These are phyloP conservation scores for Fusarium sp. DNA, from an alignment of 2,329 filamentous ascomycete species.

Conservation along the genomic window DNA sequence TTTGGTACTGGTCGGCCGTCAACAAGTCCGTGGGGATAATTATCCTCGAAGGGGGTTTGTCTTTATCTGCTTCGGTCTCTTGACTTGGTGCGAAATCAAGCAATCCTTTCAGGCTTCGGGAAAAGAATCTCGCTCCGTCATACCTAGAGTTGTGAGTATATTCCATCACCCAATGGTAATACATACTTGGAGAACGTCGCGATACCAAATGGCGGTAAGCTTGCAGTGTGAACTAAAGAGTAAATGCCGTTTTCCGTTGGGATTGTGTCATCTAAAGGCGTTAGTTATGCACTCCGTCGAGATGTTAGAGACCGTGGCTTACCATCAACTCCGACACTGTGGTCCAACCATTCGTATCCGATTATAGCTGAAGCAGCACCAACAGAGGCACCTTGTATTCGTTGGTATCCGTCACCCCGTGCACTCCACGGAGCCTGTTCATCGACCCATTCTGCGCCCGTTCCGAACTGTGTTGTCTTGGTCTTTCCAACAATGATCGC, in stretches of 20 bases:
- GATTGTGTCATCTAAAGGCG: constrained; percentile 32
- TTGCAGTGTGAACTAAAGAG: constrained; percentile 43
- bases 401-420: constrained; percentile 60
- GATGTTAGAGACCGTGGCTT: constrained; percentile 21
- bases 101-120: constrained; percentile 44
- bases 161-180: background rate
- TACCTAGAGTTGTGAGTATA: constrained; percentile 23
- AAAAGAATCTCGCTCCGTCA: constrained; percentile 39
- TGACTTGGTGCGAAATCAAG: constrained; percentile 27
- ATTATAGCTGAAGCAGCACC: constrained; percentile 54
- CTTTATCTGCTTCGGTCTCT: background rate
- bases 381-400: constrained; percentile 49
- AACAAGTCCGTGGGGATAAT: constrained; percentile 45
- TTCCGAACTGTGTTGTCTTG: constrained; percentile 61
- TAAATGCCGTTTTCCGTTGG: constrained; percentile 47
- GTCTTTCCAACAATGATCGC: constrained; percentile 66
- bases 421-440: constrained; percentile 57
- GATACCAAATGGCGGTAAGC: constrained; percentile 24
- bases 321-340: constrained; percentile 53
- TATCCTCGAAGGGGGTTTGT: constrained; percentile 29
- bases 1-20: constrained; percentile 7
- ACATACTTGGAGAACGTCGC: constrained; percentile 28
- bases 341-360: constrained; percentile 56
- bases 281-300: constrained; percentile 27
- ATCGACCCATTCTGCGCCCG: constrained; percentile 56